phyloP scores from a whole-genome alignment of 345 rosid species.

The Rhodamnia rubescens region DNA sequence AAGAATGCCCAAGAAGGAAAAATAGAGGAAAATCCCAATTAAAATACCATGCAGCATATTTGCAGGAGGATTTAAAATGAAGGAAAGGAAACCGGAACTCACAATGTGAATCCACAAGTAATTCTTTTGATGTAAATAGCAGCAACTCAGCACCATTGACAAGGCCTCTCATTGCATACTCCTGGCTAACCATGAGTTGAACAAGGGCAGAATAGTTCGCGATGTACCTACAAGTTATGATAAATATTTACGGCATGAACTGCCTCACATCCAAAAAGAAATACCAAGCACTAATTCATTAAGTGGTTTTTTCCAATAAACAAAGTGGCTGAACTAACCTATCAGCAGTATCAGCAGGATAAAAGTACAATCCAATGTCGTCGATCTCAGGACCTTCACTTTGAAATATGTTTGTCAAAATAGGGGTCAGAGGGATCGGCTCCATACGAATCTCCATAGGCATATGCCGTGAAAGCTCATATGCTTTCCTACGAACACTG shows the following conservation, averaged over 20 bases:
- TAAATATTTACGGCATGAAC: background rate
- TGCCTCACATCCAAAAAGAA: background rate
- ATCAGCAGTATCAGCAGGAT: conserved; percentile 26
- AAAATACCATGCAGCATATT: background rate
- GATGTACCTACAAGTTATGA: conserved; percentile 15
- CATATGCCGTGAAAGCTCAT: conserved; percentile 24
- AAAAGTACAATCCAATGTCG: conserved; percentile 43
- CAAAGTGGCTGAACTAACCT: conserved; percentile 28
- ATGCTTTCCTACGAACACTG: conserved; percentile 27
- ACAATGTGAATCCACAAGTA: conserved; percentile 42
- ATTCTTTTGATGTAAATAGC: conserved; percentile 46
- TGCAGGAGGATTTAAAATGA: background rate
- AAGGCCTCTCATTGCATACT: conserved; percentile 26
- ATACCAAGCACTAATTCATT: background rate
- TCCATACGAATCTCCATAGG: conserved; percentile 34
- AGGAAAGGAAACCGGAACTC: conserved; percentile 6
- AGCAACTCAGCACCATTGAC: conserved; percentile 40
- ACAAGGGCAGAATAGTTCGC: conserved; percentile 14
- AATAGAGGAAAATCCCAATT: background rate
- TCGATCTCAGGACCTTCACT: conserved; percentile 20
- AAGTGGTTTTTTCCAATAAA: background rate
- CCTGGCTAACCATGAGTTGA: conserved; percentile 19
- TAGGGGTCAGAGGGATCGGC: conserved; percentile 22
- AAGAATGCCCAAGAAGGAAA: background rate
- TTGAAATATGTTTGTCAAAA: conserved; percentile 14